Evolutionary conservation across 768 basidiomycete species (phyloP), one percentile per base, ranked within the genome.

Genomic region (Amanita jacksonii): DNA sequence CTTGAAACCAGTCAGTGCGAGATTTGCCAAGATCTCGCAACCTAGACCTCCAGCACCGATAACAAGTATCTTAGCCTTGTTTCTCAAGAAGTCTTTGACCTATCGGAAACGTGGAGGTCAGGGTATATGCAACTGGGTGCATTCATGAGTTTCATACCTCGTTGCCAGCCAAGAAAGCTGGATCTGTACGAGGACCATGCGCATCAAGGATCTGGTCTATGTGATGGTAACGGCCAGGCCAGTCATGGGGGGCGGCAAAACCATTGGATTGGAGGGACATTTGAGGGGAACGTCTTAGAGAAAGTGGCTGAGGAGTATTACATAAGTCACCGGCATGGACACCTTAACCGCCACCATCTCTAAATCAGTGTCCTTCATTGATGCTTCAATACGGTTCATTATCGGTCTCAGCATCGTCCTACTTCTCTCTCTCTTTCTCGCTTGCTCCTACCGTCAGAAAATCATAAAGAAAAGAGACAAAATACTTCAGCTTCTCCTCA

Each of bases 1-100:
- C 63, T 85, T 88, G 79, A 98, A 99, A 19, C 96, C 96, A 35
- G 89, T 85, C 52, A 98, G 65, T 18, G 96, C 94, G 39, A 99
- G 76, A 63, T 98, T 96, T 48, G 93, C 87, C 32, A 99, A 72
- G 52, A 98, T 98, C 70, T 99, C 96, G 63, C 86, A 99, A 8
- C 96, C 96, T 32, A 99, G 69, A 45, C 96, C 96, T 25, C 96
- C 96, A 22, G 96, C 96, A 24, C 96, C 96, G 55, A 99, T 98
- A 51, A 98, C 94, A 33, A 98, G 77, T 53, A 97, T 85, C 70
- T 96, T 98, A 60, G 85, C 83, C 49, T 83, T 67, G 36, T 77
- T 73, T 41, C 91, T 66, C 13, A 99, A 70, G 57, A 97, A 94
- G 43, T 74, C 69, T 57, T 94, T 97, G 39, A 91, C 85, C 92